Evolutionary conservation across 1,284 basidiomycete species (phyloP).

Genomic region (Somion occarium): DNA sequence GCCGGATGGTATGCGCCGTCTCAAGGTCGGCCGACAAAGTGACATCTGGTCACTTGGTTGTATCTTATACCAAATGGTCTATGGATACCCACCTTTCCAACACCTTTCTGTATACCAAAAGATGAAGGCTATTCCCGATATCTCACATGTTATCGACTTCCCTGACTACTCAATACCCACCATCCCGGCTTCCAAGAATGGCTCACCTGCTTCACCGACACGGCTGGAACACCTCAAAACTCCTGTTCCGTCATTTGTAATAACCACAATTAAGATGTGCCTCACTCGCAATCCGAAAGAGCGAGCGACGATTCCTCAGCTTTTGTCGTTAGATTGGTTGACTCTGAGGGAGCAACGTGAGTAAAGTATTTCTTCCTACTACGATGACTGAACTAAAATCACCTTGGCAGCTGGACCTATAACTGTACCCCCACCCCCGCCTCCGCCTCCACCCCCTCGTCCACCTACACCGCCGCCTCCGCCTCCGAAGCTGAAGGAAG

Average conservation of each 20-base stretch:
- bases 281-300: conserved; percentile 71
- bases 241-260: conserved; percentile 63
- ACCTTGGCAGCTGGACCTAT: conserved; percentile 4
- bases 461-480: conserved; percentile 9
- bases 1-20: conserved; percentile 69
- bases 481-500: conserved; percentile 30
- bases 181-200: conserved; percentile 22
- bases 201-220: conserved; percentile 34
- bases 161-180: conserved; percentile 61
- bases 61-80: conserved; percentile 98
- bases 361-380: conserved; percentile 9
- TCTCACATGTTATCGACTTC: conserved; percentile 68
- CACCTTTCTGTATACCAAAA: conserved; percentile 80
- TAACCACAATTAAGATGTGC: conserved; percentile 73
- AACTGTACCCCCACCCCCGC: background rate
- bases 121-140: conserved; percentile 84
- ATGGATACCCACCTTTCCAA: conserved; percentile 91
- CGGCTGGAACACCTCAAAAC: conserved; percentile 59
- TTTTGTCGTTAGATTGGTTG: conserved; percentile 66
- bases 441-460: conserved; percentile 11
- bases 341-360: conserved; percentile 46
- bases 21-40: conserved; percentile 81
- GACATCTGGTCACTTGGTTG: conserved; percentile 98
- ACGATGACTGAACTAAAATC: background rate
- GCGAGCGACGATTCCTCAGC: conserved; percentile 76